Percentiles rank a stretch among this genome's conserved stretches.
Conservation (phyloP, 1,284 basidiomycete species). For the Gastroboletus turbinatus region DNA sequence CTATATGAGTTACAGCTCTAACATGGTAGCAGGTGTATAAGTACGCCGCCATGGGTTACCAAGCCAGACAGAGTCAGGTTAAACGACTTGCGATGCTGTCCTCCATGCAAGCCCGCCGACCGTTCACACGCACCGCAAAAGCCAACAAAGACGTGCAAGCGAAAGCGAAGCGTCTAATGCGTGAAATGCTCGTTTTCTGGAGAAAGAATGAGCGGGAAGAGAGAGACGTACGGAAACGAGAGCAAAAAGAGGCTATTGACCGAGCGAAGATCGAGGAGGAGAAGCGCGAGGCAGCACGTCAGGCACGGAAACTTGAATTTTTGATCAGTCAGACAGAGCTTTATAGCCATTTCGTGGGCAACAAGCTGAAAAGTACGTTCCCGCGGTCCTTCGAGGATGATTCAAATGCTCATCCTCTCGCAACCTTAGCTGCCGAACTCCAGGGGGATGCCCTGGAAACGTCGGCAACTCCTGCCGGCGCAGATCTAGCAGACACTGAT, state of each 20-base stretch:
- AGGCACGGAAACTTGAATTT: constrained; percentile 97
- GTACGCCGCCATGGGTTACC: constrained; percentile 65
- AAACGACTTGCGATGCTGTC: constrained; percentile 79
- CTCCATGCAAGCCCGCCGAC: constrained; percentile 80
- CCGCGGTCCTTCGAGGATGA: constrained; percentile 6
- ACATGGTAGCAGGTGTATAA: constrained; percentile 68
- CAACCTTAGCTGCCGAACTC: constrained; percentile 74
- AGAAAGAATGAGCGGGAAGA: constrained; percentile 98
- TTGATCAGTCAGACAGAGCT: constrained; percentile 98
- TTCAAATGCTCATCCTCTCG: constrained; percentile 19
- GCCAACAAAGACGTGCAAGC: constrained; percentile 86
- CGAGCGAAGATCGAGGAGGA: constrained; percentile 94
- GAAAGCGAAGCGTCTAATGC: constrained; percentile 87
- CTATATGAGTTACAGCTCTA: constrained; percentile 9
- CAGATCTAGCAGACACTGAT: constrained; percentile 54
- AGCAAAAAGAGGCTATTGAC: constrained; percentile 92
- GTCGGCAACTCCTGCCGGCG: constrained; percentile 53
- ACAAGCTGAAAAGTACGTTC: constrained; percentile 90
- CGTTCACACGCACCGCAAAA: constrained; percentile 79
- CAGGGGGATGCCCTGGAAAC: constrained; percentile 65
- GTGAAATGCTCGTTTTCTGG: constrained; percentile 96
- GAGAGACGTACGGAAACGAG: constrained; percentile 88
- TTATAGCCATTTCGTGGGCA: constrained; percentile 99
- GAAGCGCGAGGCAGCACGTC: constrained; percentile 91
- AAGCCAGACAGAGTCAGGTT: constrained; percentile 62